Percentiles rank a stretch among this genome's conserved stretches.
These are phyloP conservation scores for Camellia lanceoleosa DNA, from an alignment of 148 eudicot genomes.

Conservation along the genomic window DNA sequence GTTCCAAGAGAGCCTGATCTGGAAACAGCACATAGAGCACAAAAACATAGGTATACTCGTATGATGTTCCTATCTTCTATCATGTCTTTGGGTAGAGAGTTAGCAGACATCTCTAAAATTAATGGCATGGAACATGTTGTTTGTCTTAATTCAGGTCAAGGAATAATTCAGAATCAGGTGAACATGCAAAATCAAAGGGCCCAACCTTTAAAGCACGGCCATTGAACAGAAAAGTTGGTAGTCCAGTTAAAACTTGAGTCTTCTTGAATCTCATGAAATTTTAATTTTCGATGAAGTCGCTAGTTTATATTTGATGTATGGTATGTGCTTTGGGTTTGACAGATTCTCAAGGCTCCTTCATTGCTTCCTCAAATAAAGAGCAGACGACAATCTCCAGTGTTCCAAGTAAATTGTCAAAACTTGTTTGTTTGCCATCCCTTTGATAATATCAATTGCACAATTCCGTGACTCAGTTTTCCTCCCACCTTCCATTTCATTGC, in stretches of 20 bases:
- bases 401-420: slow-evolving; percentile 37
- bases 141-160: slow-evolving; percentile 45
- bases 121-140: neutral
- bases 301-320: neutral
- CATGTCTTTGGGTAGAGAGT: neutral
- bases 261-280: neutral
- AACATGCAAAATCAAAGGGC: slow-evolving; percentile 24
- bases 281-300: slow-evolving; percentile 5
- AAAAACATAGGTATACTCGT: slow-evolving; percentile 47
- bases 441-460: neutral
- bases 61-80: neutral
- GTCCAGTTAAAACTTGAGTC: neutral
- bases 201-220: slow-evolving; percentile 38
- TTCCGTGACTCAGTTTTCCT: neutral
- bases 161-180: slow-evolving; percentile 33
- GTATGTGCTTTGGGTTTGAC: slow-evolving; percentile 12
- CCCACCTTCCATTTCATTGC: slow-evolving; percentile 1
- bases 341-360: slow-evolving; percentile 48
- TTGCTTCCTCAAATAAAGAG: slow-evolving; percentile 34
- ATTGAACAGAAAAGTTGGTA: slow-evolving; percentile 53
- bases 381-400: slow-evolving; percentile 34
- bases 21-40: slow-evolving; percentile 71
- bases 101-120: slow-evolving; percentile 7
- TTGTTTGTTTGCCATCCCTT: neutral
- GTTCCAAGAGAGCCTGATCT: slow-evolving; percentile 68